Evolutionary conservation across 176 grass and related monocot genomes (phyloP), one percentile per base, ranked within the genome.

Genomic region (Cocos nucifera): DNA sequence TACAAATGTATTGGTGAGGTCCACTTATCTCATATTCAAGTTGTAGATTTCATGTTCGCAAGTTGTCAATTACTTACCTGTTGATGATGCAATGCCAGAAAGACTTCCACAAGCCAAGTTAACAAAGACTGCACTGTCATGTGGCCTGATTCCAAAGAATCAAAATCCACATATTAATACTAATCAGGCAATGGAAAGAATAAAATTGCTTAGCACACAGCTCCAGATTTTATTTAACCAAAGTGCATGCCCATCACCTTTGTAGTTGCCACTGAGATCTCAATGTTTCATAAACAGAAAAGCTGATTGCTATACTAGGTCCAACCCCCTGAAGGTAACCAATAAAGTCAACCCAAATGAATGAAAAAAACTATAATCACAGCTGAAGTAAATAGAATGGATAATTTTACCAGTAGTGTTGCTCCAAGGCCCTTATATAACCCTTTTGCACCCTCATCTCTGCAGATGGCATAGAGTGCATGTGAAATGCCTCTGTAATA

Each of bases 401-500:
- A 61, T 51, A 28, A 35, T 58, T 54, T 80, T 39, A 96, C 92
- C 51, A 96, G 61, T 52, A 96, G 79, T 61, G 92, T 96, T 24
- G 92, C 83, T 56, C 92, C 92, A 65, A 96, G 84, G 73, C 92
- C 92, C 80, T 90, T 96, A 73, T 96, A 96, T 23, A 96, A 79
- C n/a, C 87, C 92, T 51, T 62, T 80, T 49, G 77, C 15, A 63
- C 92, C 92, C 67, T 96, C 92, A 53, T 96, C 92, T 90, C 87
- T 88, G 65, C 87, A 96, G 62, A 90, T 96, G 1, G 81, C 73
- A 54, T 77, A 80, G 25, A 96, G 80, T 56, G 92, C 56, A 85
- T 96, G 92, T 49, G 77, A 87, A 76, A 96, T 96, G 80, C 92
- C 92, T 80, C 80, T 90, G 58, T 96, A 96, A 66, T 96, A 91